These are phyloP conservation scores for Saccharomycopsis babjevae DNA, from an alignment of 805 yeast genomes.

Conservation along the genomic window DNA sequence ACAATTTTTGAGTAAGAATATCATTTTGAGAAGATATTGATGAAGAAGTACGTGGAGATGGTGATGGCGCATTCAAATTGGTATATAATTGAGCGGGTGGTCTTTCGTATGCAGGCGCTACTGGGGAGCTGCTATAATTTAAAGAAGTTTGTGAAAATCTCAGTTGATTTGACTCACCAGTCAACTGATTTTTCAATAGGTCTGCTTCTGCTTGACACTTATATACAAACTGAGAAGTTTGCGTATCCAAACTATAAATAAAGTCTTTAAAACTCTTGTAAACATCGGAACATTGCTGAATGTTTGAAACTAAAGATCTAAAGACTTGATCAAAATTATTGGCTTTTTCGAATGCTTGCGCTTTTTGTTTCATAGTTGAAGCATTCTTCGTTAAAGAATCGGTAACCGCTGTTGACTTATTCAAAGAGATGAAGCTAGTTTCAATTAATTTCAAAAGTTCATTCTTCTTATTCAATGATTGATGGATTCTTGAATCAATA, in stretches of 20 bases:
- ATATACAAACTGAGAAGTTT: constrained; percentile 20
- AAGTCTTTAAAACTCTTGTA: constrained; percentile 38
- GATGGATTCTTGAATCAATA: constrained; percentile 53
- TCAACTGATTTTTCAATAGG: constrained; percentile 13
- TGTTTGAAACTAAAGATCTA: constrained; percentile 32
- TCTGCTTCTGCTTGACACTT: constrained; percentile 22
- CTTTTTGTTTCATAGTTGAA: constrained; percentile 28
- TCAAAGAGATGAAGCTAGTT: constrained; percentile 37
- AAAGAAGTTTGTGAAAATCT: not conserved
- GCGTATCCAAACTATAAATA: constrained; percentile 20
- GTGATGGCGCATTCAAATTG: not conserved
- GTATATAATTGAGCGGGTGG: not conserved
- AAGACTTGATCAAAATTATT: constrained; percentile 39
- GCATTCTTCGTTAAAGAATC: constrained; percentile 32
- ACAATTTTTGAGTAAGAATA: not conserved
- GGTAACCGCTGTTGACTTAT: constrained; percentile 35
- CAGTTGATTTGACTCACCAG: not conserved
- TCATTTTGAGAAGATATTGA: not conserved
- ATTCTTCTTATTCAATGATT: constrained; percentile 58
- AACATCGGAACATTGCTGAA: not conserved
- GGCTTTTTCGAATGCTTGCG: constrained; percentile 28
- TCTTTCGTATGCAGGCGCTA: not conserved
- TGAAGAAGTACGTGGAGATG: not conserved
- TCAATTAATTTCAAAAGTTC: constrained; percentile 35
- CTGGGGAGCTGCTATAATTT: not conserved